Base-by-base conservation (phyloP, 2,329 filamentous ascomycete species). In the Microsporum audouinii region DNA sequence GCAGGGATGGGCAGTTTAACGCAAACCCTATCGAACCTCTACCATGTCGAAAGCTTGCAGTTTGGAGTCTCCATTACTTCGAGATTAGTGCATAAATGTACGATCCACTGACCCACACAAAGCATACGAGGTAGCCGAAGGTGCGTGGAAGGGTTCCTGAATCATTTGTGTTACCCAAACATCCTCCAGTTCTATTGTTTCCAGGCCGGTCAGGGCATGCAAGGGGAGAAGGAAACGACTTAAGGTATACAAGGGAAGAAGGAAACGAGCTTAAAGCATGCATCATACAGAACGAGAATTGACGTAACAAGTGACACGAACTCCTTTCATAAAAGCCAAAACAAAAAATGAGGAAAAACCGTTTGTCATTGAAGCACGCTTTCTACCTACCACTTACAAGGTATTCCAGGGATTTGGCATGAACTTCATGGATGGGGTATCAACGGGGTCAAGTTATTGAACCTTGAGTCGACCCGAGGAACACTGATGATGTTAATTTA, bases 371-470 rank as follows among this genome's bases (percentile, higher is more conserved):
- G 51, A 55, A 34, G 51, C 31, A 36, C 33, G 14, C 51, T 36
- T n/a, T 6, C 31, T 17, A 3, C n/a, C 33, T 17, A 17, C 12
- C 31, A n/a, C 33, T 34, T 55, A 23, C 51, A 5, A 34, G 51
- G 51, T 31, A n/a, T 8, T 33, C 33, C 27, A 53, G 29, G 45
- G 45, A 31, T 55, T n/a, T 27, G 31, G n/a, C 51, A 36, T 55
- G 51, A 27, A 33, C 49, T 36, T 17, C 31, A 29, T 55, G 51
- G 51, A 55, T 43, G 39, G 39, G 39, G 39, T 55, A 55, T 36
- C 51, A 36, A 55, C 51, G 51, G 51, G 51, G 51, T 55, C 51
- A 55, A 47, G 10, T 55, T 51, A 34, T 36, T 55, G 51, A 36
- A 55, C 51, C 51, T 55, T 55, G 51, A 55, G 36, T 43, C 51